Conservation (phyloP, 805 yeast genomes). For the Saccharomycopsis vini region DNA sequence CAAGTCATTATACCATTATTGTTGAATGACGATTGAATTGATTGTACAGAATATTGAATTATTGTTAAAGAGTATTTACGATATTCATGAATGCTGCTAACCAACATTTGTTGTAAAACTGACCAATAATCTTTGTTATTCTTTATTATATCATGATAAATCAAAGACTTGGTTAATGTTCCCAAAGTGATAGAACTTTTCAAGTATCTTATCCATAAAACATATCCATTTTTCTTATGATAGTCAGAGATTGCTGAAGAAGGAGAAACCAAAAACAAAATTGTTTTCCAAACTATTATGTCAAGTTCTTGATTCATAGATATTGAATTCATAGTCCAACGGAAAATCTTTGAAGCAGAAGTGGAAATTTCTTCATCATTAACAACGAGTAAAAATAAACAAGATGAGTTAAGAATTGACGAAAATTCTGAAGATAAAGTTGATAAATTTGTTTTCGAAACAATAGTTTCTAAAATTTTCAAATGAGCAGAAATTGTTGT, state of each 20-base stretch:
- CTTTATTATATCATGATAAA: too few species aligned
- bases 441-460: background rate
- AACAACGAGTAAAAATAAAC: background rate
- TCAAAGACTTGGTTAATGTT: conserved; percentile 12
- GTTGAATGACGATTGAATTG: conserved; percentile 30
- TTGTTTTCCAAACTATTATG: conserved; percentile 37
- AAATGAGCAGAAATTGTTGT: background rate
- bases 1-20: conserved; percentile 31
- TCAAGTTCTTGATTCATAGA: conserved; percentile 22
- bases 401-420: too few species aligned
- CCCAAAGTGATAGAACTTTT: conserved; percentile 17
- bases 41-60: conserved; percentile 49
- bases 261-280: conserved; percentile 31
- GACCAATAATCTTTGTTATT: conserved; percentile 41
- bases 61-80: conserved; percentile 63
- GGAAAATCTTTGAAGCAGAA: conserved; percentile 32
- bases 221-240: conserved; percentile 35
- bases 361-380: conserved; percentile 32
- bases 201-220: conserved; percentile 50
- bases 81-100: conserved; percentile 50
- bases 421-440: too few species aligned
- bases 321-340: conserved; percentile 45
- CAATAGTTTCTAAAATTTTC: background rate
- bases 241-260: conserved; percentile 20
- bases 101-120: conserved; percentile 45